phyloP scores from a whole-genome alignment of 1,284 basidiomycete genomes.

The Apiotrichum porosum region DNA sequence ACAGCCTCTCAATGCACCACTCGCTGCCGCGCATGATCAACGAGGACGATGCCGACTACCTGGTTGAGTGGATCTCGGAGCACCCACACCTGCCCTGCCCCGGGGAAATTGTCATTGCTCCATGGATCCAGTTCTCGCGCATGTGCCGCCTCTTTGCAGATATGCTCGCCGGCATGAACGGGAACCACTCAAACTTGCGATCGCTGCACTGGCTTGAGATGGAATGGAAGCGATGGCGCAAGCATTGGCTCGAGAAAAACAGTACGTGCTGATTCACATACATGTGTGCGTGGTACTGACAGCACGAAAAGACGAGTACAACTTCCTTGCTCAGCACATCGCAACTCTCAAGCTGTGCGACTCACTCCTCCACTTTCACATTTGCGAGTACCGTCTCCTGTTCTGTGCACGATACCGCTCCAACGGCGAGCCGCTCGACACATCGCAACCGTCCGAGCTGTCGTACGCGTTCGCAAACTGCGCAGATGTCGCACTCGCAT shows the following conservation, averaged over 20 bases:
- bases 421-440: conserved; percentile 14
- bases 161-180: conserved; percentile 27
- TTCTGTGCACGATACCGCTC: conserved; percentile 19
- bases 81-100: conserved; percentile 30
- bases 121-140: conserved; percentile 27
- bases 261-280: conserved; percentile 11
- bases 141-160: conserved; percentile 26
- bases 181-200: conserved; percentile 23
- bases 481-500: conserved; percentile 20
- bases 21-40: conserved; percentile 27
- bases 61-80: conserved; percentile 28
- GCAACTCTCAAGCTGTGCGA: conserved; percentile 21
- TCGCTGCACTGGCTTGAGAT: conserved; percentile 27
- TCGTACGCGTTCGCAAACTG: conserved; percentile 21
- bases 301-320: conserved; percentile 14
- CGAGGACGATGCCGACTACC: conserved; percentile 24
- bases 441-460: conserved; percentile 14
- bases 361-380: conserved; percentile 24
- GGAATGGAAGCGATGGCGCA: conserved; percentile 27
- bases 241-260: conserved; percentile 26
- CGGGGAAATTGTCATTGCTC: conserved; percentile 32
- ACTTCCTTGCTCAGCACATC: conserved; percentile 18
- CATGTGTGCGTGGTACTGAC: not conserved
- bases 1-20: conserved; percentile 27
- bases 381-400: conserved; percentile 26